phyloP scores from a whole-genome alignment of 768 basidiomycete genomes.

The Lactarius hatsudake region DNA sequence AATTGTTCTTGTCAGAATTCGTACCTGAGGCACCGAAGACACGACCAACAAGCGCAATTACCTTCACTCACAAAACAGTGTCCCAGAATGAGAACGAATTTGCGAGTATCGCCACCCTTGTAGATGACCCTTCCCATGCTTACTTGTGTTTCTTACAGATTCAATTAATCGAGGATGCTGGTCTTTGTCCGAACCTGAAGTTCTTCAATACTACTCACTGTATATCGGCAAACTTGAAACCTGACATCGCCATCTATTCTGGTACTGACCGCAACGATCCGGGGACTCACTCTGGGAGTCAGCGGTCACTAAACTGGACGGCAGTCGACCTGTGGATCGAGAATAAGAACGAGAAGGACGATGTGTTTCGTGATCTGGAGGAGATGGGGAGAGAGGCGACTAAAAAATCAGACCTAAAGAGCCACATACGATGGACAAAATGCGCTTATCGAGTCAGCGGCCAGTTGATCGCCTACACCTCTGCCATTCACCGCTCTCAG shows the following conservation, averaged over 20 bases:
- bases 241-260: constrained; percentile 9
- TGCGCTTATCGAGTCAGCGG: too few species aligned
- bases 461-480: too few species aligned
- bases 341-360: background rate
- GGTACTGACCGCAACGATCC: background rate
- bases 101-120: background rate
- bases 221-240: background rate
- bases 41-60: background rate
- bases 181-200: background rate
- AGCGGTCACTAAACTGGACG: background rate
- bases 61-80: background rate
- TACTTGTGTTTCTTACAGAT: background rate
- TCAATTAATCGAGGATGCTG: background rate
- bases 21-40: background rate
- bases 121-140: background rate
- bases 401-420: too few species aligned
- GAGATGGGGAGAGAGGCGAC: too few species aligned
- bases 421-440: too few species aligned
- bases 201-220: background rate
- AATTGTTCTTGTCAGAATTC: background rate
- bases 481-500: too few species aligned
- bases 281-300: background rate
- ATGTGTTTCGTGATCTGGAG: background rate
- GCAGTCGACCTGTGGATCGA: constrained; percentile 8
- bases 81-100: background rate